Evolutionary conservation across 2,329 filamentous ascomycete genomes (phyloP), one percentile per base, ranked within the genome.

Genomic region (Botrytis fabae): DNA sequence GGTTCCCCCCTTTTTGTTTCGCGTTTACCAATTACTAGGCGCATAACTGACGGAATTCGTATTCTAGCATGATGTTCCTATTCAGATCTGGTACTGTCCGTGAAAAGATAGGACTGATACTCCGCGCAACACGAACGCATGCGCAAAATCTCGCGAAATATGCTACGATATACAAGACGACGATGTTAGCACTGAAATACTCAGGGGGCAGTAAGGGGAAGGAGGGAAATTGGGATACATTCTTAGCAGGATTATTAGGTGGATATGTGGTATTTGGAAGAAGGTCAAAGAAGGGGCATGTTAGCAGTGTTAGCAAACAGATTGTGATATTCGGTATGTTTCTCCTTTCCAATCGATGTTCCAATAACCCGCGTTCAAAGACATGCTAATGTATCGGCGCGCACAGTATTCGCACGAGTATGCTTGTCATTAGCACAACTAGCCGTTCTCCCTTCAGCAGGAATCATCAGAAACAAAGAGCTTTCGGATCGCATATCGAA

Each of bases 141-240:
- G 96, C 96, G 74, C 90, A 89, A 75, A 99, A 98, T 83, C 89
- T 99, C 60, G 94, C 94, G 76, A 91, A 92, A 79, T 99, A 98
- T 82, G 95, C 95, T 61, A 87, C 93, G 68, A 88, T 97, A 77
- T 99, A 98, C 86, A 99, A 99, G 84, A 82, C 89, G 66, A 87
- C 89, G 51, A 93, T 97, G 89, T 84, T 97, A 76, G 82, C 91
- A 70, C 86, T 98, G 57, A 91, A 92, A 78, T 85, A 90, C 79
- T 86, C 85, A 76, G 88, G 87, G 18, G 79, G 85, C 22, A 86
- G 85, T 60, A 86, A 86, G 8, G 89, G 89, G 75, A 91, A 91
- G 79, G 88, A 91, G 85, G 90, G 92, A 6, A 89, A 89, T 60
- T 93, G 92, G 82, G 95, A 98, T 83, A 90, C 90, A 75, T 96